Evolutionary conservation across 805 yeast genomes (phyloP), one percentile per base, ranked within the genome.

Genomic region (Debaryomyces prosopidis): DNA sequence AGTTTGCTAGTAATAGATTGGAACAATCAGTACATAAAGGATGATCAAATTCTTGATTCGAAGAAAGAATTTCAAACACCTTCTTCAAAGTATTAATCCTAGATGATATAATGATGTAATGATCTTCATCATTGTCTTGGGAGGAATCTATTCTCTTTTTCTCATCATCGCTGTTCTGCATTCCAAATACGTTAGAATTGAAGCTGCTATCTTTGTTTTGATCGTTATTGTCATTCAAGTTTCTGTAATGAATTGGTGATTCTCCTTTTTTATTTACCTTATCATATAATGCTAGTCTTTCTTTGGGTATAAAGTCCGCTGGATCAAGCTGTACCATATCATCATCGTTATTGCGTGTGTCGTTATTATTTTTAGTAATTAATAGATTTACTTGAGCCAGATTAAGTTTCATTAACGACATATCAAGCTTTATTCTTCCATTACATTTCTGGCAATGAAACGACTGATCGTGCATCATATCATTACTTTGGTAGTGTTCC

Each of bases 1-100:
- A 73, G 45, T 83, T 84, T 8, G 79, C 82, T 9, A 86, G 70
- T 19, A 92, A 64, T 16, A 76, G 61, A 36, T 76, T 80, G 5
- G 94, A 86, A 63, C 99, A 94, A 36, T 91, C 97, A 18, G 76
- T 75, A 55, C 98, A 92, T 12, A 94, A 81, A 0, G 99, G 99
- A 57, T 71, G 76, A 51, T 89, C 95, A 12, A 92, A 76, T 48
- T 85, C 89, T 42, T 85, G 84, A 49, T 86, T 84, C 11, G 52
- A 52, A 0, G 94, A 84, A 5, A 92, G 65, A 1, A 87, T 73
- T 50, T 85, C 84, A 60, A 89, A 90, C 1, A 92, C 77, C 32
- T 79, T 80, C 2, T 80, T 81, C 28, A 89, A 61, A 0, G 82
- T 73, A 38, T 76, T 75, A 17, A 82, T 63, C 36, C 82, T 65